Base-by-base conservation (phyloP, 2,329 filamentous ascomycete genomes). In the Aspergillus sp. region DNA sequence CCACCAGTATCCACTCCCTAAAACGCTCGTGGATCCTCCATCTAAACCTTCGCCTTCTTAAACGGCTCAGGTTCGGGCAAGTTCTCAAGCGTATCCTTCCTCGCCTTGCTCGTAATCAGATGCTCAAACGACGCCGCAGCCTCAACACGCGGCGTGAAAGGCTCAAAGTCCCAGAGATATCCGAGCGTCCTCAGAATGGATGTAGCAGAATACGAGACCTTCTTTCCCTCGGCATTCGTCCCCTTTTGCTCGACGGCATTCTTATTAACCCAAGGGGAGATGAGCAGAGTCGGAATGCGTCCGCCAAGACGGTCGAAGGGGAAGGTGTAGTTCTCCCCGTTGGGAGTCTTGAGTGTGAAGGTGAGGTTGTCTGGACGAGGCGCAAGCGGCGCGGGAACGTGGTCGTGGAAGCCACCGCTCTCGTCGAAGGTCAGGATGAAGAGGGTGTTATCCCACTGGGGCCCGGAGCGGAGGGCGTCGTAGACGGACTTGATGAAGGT, bases 401-500 rank as follows among this genome's bases (percentile, higher is more conserved):
- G 76, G 68, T 78, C 76, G 56, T 74, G 71, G 69, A 78, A 77
- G 17, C 76, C 76, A 28, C 75, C 74, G 13, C 68, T 76, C 68
- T 78, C 75, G 53, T 77, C 76, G 53, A 77, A 78, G 34, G 74
- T 77, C 7, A 78, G 64, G 60, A 78, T 69, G 60, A 75, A 72
- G 31, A 78, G 69, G 13, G 74, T 75, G 47, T 75, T 54, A 4
- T 76, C 61, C 76, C 76, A 78, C 53, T 77, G 72, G 0, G 73
- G 73, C 9, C 71, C 65, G n/a, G 68, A 62, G 54, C 75, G 74
- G 50, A 77, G 63, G 11, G 75, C 70, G 19, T 78, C 76, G 50
- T 77, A 77, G 28, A 78, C 70, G 31, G 69, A 59, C 58, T 77
- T 76, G 67, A 78, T 71, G 41, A 79, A 66, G 15, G 61, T 57